Evolutionary conservation across 1,284 basidiomycete genomes (phyloP), one percentile per base, ranked within the genome.

Genomic region (Ganoderma lingzhi): DNA sequence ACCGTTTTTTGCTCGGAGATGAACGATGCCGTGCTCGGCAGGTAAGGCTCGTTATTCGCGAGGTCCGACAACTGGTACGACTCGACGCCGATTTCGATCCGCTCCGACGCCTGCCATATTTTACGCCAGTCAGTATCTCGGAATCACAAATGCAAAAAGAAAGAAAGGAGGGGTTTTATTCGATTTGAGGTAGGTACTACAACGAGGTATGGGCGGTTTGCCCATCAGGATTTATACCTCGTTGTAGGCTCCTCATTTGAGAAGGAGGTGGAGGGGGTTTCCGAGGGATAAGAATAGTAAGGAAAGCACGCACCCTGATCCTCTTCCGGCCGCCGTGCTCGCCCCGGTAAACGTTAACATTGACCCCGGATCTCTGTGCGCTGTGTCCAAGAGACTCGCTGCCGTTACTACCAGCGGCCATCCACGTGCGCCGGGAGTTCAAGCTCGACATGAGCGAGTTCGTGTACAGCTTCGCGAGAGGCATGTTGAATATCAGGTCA

Each of bases 391-490:
- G 23, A 4, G 51, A 53, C 28, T 48, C 45, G 9, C 23, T 35
- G 14, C 37, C 14, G 37, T 61, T 15, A 23, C 6, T 41, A 19
- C 19, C n/a, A 23, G 6, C 14, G 23, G 41, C 48, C 61, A 55
- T 62, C 61, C 48, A 67, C 3, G 19, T 59, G 58, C 32, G 44
- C 30, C 79, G 78, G 17, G 80, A 67, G 68, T 79, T 78, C 58
- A 80, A 59, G 2, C 74, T 80, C 17, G 77, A 78, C 41, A 81
- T 62, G 32, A 79, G 68, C 12, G 78, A 80, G 64, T 79, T 79
- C 1, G 76, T 78, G 69, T 80, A 78, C 39, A 80, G 65, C 66
- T 81, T 80, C 42, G 76, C 70, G n/a, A 81, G 71, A 19, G 78
- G 68, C 58, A 79, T 66, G 28, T 75, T 76, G 45, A 79, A 80